Base-by-base conservation (phyloP, 2,329 filamentous ascomycete genomes). In the Nectriaceae sp. region DNA sequence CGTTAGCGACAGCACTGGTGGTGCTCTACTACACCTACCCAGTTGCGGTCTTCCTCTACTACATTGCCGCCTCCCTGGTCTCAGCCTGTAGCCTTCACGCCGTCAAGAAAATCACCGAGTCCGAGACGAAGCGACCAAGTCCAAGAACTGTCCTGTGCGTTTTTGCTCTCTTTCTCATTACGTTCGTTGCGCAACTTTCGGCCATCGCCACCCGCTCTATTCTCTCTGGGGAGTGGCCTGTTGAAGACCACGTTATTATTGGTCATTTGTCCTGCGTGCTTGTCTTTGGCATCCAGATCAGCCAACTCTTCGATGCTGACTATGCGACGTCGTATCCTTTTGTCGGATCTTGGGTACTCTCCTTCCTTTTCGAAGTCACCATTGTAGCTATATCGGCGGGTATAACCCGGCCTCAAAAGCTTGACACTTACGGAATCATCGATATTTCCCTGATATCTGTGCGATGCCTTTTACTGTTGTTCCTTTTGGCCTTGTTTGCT, bases 251-350 rank as follows among this genome's bases (percentile, higher is more conserved):
- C 55, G 66, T 72, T 33, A 71, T 77, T 52, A 76, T 89, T 45
- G 80, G 83, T 45, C 70, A 80, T 31, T 68, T 88, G 21, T 80
- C 84, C 1, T 86, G 82, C 46, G 73, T 84, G 39, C 67, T 89
- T 21, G 73, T 83, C n/a, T 89, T 85, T 65, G 78, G 81, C 3
- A 75, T 85, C 13, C 75, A 87, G 56, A 70, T 83, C 49, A 73
- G 79, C 35, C 75, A 75, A 18, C 72, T 88, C 13, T 68, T 74
- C 3, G 78, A 82, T 44, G 70, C 72, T 16, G 63, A 72, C 22
- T 71, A 75, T 43, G 73, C 76, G 3, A 74, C 82, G 10, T 85
- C 83, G 75, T 83, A 85, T 56, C 83, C 85, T 0, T 84, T 83
- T 53, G 79, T 80, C 53, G 84, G 83, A 16, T 80, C 81, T 11